Evolutionary conservation across 2,329 filamentous ascomycete species (phyloP).

Genomic region (Pestalotiopsis sp.): DNA sequence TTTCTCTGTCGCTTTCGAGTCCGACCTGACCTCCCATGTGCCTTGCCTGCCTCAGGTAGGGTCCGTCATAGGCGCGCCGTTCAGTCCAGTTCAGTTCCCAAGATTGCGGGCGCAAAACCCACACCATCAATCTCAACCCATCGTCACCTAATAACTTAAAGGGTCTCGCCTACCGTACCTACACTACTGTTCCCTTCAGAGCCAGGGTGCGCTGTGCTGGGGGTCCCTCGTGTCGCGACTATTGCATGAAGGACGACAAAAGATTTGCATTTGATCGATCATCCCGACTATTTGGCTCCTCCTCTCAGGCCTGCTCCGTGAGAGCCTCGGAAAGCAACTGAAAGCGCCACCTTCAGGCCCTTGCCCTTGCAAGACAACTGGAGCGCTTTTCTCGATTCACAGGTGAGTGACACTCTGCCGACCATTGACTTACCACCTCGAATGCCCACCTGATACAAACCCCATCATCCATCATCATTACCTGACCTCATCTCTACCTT

Average conservation of each 20-base stretch:
- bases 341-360: background rate
- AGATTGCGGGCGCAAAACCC: background rate
- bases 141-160: background rate
- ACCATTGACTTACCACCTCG: background rate
- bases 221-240: background rate
- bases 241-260: background rate
- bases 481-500: background rate
- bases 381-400: background rate
- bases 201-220: background rate
- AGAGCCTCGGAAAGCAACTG: background rate
- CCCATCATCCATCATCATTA: background rate
- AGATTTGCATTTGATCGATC: background rate
- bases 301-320: background rate
- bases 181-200: background rate
- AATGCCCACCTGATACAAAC: background rate
- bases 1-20: background rate
- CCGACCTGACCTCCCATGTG: background rate
- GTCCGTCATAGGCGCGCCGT: background rate
- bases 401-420: background rate
- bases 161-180: background rate
- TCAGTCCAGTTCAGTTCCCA: constrained; percentile 5
- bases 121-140: background rate
- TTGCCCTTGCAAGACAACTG: background rate
- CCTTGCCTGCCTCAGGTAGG: background rate
- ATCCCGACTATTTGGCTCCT: background rate